A percentile compares a stretch with the other conserved stretches of the same genome.
These are phyloP conservation scores for Solanum tacnaense DNA, from an alignment of 257 asterid species.

Conservation along the genomic window DNA sequence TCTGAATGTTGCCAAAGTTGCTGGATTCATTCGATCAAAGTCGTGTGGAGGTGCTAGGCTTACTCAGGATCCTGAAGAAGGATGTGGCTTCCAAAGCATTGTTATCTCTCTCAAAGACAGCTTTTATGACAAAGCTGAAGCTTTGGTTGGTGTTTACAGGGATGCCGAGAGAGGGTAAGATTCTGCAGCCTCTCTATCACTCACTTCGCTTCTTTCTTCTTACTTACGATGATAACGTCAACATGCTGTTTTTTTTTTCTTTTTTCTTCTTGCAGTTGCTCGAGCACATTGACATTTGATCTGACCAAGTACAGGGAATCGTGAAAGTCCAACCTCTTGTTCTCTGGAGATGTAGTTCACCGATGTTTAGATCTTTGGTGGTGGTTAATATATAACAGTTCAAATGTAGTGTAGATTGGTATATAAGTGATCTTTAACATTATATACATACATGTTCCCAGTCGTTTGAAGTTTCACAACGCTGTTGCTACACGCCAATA, in stretches of 20 bases:
- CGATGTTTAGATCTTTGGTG: neutral
- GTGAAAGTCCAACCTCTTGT: conserved; percentile 1
- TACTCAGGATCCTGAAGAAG: conserved; percentile 38
- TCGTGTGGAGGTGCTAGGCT: conserved; percentile 69
- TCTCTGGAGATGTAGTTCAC: neutral
- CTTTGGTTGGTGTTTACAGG: conserved; percentile 92
- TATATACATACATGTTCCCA: neutral
- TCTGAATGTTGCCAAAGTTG: conserved; percentile 91
- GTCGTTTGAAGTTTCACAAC: neutral
- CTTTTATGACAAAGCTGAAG: conserved; percentile 96
- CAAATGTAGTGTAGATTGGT: neutral
- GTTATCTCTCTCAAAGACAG: conserved; percentile 94
- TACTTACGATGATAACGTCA: neutral
- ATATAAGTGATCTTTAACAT: neutral
- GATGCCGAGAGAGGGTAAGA: conserved; percentile 76
- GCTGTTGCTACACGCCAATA: neutral
- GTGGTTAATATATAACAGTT: neutral
- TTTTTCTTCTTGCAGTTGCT: conserved; percentile 45
- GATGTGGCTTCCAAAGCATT: conserved; percentile 86
- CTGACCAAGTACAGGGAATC: conserved; percentile 68
- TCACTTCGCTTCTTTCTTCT: neutral
- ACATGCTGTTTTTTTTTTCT: neutral
- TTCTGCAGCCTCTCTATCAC: neutral
- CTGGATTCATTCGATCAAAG: conserved; percentile 86
- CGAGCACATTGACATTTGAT: conserved; percentile 76